Percentiles rank a stretch among this genome's conserved stretches.
Evolutionary conservation across 2,329 filamentous ascomycete genomes (phyloP).

Genomic region (Seiridium cupressi): DNA sequence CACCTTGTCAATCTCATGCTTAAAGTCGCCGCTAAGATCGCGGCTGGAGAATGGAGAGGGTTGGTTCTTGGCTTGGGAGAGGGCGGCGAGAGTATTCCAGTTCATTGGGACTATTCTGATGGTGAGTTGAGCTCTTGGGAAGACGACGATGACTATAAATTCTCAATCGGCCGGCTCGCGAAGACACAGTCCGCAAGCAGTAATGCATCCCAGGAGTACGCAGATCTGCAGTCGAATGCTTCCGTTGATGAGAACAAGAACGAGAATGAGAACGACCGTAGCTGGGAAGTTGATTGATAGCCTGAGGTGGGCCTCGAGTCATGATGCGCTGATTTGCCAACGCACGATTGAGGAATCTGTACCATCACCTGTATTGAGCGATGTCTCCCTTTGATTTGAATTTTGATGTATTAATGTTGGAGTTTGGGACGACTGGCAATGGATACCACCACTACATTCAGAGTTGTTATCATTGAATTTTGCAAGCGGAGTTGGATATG

Average conservation of each 20-base stretch:
- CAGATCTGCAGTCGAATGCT: too few relatives aligned
- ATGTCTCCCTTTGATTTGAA: too few relatives aligned
- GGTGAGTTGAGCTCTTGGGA: constrained; percentile 53
- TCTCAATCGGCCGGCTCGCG: constrained; percentile 12
- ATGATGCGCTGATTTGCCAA: too few relatives aligned
- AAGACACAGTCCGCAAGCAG: constrained; percentile 15
- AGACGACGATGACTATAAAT: constrained; percentile 43
- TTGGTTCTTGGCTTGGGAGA: constrained; percentile 54
- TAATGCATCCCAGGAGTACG: neutral
- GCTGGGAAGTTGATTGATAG: constrained; percentile 32
- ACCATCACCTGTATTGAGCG: too few relatives aligned
- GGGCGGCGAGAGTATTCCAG: constrained; percentile 51
- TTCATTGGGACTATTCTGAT: constrained; percentile 63
- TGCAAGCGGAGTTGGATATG: too few relatives aligned
- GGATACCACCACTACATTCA: too few relatives aligned
- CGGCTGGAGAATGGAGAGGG: constrained; percentile 62
- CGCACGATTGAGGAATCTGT: too few relatives aligned
- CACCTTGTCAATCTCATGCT: constrained; percentile 78
- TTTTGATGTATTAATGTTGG: too few relatives aligned
- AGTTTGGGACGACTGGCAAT: too few relatives aligned
- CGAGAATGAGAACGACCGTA: constrained; percentile 21
- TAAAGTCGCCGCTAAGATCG: constrained; percentile 75
- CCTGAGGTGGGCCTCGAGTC: neutral
- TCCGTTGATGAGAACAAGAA: neutral
- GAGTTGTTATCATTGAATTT: too few relatives aligned